phyloP scores from a whole-genome alignment of 352 stramenopile genomes.

The Phytopythium delawarense region DNA sequence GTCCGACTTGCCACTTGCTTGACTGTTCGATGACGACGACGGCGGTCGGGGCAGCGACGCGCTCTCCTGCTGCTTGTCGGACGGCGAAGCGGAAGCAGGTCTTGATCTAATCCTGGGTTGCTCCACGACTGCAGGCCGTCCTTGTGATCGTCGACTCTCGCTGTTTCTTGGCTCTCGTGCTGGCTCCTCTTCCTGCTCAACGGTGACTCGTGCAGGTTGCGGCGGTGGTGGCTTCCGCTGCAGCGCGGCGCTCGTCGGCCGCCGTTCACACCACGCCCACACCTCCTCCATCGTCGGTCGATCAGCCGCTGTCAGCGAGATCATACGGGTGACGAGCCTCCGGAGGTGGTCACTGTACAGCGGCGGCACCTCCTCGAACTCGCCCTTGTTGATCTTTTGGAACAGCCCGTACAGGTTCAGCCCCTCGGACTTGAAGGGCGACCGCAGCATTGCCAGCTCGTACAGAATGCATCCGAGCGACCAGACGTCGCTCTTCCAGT shows the following conservation, averaged over 20 bases:
- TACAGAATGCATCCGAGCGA: constrained; percentile 95
- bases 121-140: background rate
- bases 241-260: constrained; percentile 30
- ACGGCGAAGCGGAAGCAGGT: constrained; percentile 12
- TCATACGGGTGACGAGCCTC: constrained; percentile 60
- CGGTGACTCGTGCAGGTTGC: background rate
- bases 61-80: constrained; percentile 21
- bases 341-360: constrained; percentile 68
- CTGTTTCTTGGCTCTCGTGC: background rate
- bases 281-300: constrained; percentile 66
- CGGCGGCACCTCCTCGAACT: constrained; percentile 58
- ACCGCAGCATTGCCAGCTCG: constrained; percentile 92
- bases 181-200: background rate
- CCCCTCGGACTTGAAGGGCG: constrained; percentile 92
- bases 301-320: constrained; percentile 51
- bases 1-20: constrained; percentile 1
- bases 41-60: constrained; percentile 23
- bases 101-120: background rate
- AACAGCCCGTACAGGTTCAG: constrained; percentile 91
- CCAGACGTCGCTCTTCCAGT: constrained; percentile 96
- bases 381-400: constrained; percentile 89
- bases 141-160: background rate
- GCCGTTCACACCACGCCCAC: constrained; percentile 42
- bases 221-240: constrained; percentile 6
- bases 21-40: constrained; percentile 25